Conservation (phyloP, 805 yeast genomes). For the Naumovozyma baii region DNA sequence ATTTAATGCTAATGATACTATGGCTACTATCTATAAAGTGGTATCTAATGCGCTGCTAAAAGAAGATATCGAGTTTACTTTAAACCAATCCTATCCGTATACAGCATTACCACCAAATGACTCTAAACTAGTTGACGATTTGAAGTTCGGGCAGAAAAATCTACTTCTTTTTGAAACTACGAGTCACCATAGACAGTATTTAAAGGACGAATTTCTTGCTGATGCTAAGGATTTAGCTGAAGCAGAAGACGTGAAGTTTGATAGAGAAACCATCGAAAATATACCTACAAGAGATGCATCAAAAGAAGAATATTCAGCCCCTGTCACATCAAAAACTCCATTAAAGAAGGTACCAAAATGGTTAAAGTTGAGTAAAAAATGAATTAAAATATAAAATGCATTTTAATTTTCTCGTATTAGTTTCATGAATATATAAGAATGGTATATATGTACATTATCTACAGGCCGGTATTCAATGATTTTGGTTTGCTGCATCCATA, state of each 20-base stretch:
- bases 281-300: background rate
- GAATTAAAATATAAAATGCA: too few species aligned
- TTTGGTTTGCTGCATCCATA: background rate
- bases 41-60: slow-evolving; percentile 25
- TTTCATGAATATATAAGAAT: too few species aligned
- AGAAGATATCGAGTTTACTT: slow-evolving; percentile 28
- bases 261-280: slow-evolving; percentile 10
- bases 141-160: slow-evolving; percentile 39
- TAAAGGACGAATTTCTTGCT: slow-evolving; percentile 23
- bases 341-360: slow-evolving; percentile 31
- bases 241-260: slow-evolving; percentile 18
- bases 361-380: slow-evolving; percentile 34
- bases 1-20: slow-evolving; percentile 38
- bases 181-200: slow-evolving; percentile 16
- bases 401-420: too few species aligned
- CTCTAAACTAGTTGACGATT: slow-evolving; percentile 29
- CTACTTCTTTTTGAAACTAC: slow-evolving; percentile 29
- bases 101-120: slow-evolving; percentile 26
- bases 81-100: slow-evolving; percentile 44
- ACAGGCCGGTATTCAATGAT: slow-evolving; percentile 2
- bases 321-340: slow-evolving; percentile 4
- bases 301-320: background rate
- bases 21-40: slow-evolving; percentile 23
- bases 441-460: slow-evolving; percentile 3
- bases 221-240: slow-evolving; percentile 29